Percentiles rank a stretch among this genome's conserved stretches.
Evolutionary conservation across 768 basidiomycete genomes (phyloP).

Genomic region (Paxillus rubicundulus): DNA sequence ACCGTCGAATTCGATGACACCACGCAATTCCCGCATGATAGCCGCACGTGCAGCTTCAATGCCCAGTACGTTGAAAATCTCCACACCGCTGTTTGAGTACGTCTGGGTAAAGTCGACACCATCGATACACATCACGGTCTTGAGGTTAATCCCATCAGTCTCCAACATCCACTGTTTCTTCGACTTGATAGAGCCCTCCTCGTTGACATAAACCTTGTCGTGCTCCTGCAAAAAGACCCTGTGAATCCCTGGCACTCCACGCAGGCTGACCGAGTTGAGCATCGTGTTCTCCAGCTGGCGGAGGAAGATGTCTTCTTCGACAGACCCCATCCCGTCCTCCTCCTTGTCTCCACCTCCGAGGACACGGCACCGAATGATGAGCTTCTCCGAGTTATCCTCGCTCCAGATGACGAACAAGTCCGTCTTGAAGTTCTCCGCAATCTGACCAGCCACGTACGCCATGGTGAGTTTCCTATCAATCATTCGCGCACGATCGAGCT

Average conservation of each 20-base stretch:
- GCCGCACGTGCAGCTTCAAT: conserved; percentile 96
- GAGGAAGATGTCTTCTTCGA: conserved; percentile 95
- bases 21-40: conserved; percentile 89
- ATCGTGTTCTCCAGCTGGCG: conserved; percentile 95
- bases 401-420: conserved; percentile 98
- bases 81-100: conserved; percentile 95
- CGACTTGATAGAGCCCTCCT: conserved; percentile 64
- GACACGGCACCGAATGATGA: conserved; percentile 95
- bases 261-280: conserved; percentile 91
- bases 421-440: conserved; percentile 91
- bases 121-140: conserved; percentile 91
- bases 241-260: conserved; percentile 87
- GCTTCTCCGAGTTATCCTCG: conserved; percentile 97
- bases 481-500: conserved; percentile 96
- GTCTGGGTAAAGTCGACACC: conserved; percentile 93
- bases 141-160: conserved; percentile 95
- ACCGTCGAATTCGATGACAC: conserved; percentile 98
- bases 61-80: conserved; percentile 91
- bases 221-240: conserved; percentile 93
- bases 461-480: conserved; percentile 95
- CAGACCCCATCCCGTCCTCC: conserved; percentile 67
- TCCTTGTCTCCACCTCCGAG: conserved; percentile 82
- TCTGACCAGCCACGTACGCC: conserved; percentile 90
- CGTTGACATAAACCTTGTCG: conserved; percentile 65
- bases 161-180: conserved; percentile 92